These are phyloP conservation scores for Claviceps monticola DNA, from an alignment of 2,329 filamentous ascomycete genomes.

Conservation along the genomic window DNA sequence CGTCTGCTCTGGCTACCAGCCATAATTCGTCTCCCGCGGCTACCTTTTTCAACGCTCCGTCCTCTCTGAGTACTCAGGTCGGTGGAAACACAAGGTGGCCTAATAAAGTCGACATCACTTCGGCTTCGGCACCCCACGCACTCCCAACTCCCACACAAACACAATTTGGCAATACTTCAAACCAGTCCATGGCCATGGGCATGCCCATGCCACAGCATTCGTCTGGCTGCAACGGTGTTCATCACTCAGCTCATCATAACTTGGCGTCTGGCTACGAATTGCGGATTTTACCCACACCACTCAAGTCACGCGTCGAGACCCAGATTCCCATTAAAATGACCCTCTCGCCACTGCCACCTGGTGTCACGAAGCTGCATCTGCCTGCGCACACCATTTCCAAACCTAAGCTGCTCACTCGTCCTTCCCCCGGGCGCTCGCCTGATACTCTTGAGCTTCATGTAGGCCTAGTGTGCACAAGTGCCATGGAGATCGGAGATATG, in stretches of 20 bases:
- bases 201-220: slow-evolving; percentile 13
- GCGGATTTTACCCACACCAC: slow-evolving; percentile 50
- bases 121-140: slow-evolving; percentile 12
- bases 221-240: slow-evolving; percentile 12
- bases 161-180: slow-evolving; percentile 12
- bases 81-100: slow-evolving; percentile 24
- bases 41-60: slow-evolving; percentile 32
- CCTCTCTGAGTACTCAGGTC: slow-evolving; percentile 25
- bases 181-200: slow-evolving; percentile 5
- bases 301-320: slow-evolving; percentile 89
- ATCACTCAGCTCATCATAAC: slow-evolving; percentile 11
- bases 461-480: slow-evolving; percentile 80
- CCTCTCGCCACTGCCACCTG: slow-evolving; percentile 58
- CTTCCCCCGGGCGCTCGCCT: slow-evolving; percentile 46
- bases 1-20: slow-evolving; percentile 36
- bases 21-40: slow-evolving; percentile 36
- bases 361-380: slow-evolving; percentile 69
- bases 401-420: slow-evolving; percentile 74
- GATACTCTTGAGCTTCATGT: slow-evolving; percentile 71
- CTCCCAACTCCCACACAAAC: slow-evolving; percentile 13
- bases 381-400: slow-evolving; percentile 89
- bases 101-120: slow-evolving; percentile 14
- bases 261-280: slow-evolving; percentile 29
- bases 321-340: slow-evolving; percentile 83
- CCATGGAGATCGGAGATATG: slow-evolving; percentile 61